Percentiles rank a stretch among this genome's conserved stretches.
Evolutionary conservation across 345 rosid species (phyloP).

Genomic region (Aquilaria malaccensis): DNA sequence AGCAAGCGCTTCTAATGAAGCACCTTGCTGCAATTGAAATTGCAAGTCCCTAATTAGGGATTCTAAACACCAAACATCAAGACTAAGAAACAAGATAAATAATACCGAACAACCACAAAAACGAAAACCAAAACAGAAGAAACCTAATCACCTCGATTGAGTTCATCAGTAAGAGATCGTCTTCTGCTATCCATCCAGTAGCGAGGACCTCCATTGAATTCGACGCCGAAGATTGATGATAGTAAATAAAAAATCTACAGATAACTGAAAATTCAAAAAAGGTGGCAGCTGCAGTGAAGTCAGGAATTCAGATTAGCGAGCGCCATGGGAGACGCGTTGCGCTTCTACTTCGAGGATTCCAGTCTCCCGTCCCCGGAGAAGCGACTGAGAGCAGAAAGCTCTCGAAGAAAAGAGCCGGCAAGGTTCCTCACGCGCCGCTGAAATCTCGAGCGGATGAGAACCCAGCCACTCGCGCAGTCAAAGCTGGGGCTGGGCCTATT

Average conservation of each 20-base stretch:
- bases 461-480: too few relatives aligned
- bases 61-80: background rate
- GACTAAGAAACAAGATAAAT: background rate
- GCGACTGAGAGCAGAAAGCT: too few relatives aligned
- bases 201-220: slow-evolving; percentile 33
- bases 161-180: slow-evolving; percentile 57
- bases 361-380: too few relatives aligned
- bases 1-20: slow-evolving; percentile 96
- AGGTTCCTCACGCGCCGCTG: too few relatives aligned
- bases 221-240: background rate
- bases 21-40: slow-evolving; percentile 64
- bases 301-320: too few relatives aligned
- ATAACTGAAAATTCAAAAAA: too few relatives aligned
- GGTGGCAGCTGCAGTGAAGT: background rate
- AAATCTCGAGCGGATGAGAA: too few relatives aligned
- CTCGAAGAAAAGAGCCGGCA: too few relatives aligned
- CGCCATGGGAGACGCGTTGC: too few relatives aligned
- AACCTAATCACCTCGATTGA: slow-evolving; percentile 49
- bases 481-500: too few relatives aligned
- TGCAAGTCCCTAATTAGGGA: background rate
- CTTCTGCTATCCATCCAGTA: slow-evolving; percentile 50
- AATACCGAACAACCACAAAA: slow-evolving; percentile 5
- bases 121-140: background rate
- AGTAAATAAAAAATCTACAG: too few relatives aligned
- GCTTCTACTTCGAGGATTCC: too few relatives aligned